Evolutionary conservation across 2,329 filamentous ascomycete genomes (phyloP).

Genomic region (Aspergillus flavus): DNA sequence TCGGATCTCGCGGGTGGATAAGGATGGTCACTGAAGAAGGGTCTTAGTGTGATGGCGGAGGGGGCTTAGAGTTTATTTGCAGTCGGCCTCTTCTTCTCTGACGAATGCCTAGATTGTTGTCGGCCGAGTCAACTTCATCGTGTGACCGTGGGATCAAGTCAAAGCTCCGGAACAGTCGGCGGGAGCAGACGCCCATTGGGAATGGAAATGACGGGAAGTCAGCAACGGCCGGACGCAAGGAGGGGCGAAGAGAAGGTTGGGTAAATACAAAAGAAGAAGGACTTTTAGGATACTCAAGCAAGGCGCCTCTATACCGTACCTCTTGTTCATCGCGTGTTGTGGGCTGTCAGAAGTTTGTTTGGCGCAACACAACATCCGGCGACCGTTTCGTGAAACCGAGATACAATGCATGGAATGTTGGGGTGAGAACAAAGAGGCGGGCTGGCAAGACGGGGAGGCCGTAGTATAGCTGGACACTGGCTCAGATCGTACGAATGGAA

Average conservation of each 20-base stretch:
- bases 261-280: not conserved
- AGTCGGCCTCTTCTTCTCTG: slow-evolving; percentile 4
- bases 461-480: not conserved
- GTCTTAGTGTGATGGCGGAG: not conserved
- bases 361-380: slow-evolving; percentile 23
- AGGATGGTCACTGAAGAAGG: slow-evolving; percentile 23
- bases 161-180: not conserved
- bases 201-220: not conserved
- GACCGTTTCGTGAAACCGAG: slow-evolving; percentile 27
- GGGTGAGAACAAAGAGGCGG: slow-evolving; percentile 10
- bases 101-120: not conserved
- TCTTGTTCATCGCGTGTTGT: slow-evolving; percentile 14
- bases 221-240: not conserved
- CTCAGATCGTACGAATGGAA: slow-evolving; percentile 1
- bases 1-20: slow-evolving; percentile 37
- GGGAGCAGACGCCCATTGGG: not conserved
- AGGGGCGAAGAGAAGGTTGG: not conserved
- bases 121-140: slow-evolving; percentile 6
- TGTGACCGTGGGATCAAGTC: slow-evolving; percentile 7
- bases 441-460: slow-evolving; percentile 6
- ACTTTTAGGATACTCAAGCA: not conserved
- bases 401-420: slow-evolving; percentile 19
- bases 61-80: slow-evolving; percentile 1
- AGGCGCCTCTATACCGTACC: not conserved
- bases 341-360: slow-evolving; percentile 26